phyloP scores from a whole-genome alignment of 768 basidiomycete genomes.

The Leccinum broughii region DNA sequence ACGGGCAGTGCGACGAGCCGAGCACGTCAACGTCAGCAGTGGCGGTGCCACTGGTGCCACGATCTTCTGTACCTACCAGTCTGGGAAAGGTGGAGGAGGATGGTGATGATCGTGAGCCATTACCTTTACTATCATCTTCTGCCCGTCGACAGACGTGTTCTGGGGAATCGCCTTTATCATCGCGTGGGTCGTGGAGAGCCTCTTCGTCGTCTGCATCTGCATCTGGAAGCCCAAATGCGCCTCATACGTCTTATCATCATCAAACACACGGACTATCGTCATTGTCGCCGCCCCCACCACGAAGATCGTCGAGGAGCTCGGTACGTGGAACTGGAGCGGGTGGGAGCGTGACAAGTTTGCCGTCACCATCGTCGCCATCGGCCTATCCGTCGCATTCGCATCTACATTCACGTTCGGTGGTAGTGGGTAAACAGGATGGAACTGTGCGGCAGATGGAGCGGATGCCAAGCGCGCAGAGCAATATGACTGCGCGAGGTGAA shows the following conservation, averaged over 20 bases:
- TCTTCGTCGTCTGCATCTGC: slow-evolving; percentile 38
- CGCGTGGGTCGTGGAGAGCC: slow-evolving; percentile 41
- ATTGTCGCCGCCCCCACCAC: slow-evolving; percentile 30
- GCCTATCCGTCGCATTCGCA: background rate
- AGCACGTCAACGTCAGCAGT: background rate
- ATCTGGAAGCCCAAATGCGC: slow-evolving; percentile 43
- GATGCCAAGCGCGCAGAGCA: slow-evolving; percentile 28
- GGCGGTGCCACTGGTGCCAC: background rate
- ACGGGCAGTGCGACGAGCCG: slow-evolving; percentile 6
- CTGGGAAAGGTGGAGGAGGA: slow-evolving; percentile 9
- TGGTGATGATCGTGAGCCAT: slow-evolving; percentile 4
- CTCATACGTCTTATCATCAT: slow-evolving; percentile 17
- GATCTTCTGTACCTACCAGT: slow-evolving; percentile 24
- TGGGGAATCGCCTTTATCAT: slow-evolving; percentile 22
- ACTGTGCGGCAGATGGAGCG: slow-evolving; percentile 21
- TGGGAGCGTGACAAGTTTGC: slow-evolving; percentile 7
- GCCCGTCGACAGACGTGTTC: slow-evolving; percentile 8
- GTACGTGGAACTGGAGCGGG: slow-evolving; percentile 13
- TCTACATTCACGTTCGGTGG: background rate
- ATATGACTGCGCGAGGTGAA: slow-evolving; percentile 30
- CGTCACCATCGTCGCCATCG: slow-evolving; percentile 1
- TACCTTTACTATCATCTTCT: slow-evolving; percentile 9
- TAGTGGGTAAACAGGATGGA: slow-evolving; percentile 9
- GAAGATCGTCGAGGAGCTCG: slow-evolving; percentile 15
- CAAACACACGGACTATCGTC: background rate